Evolutionary conservation across 169 alveolate genomes (phyloP).

Genomic region (Plasmodium yoelii): DNA sequence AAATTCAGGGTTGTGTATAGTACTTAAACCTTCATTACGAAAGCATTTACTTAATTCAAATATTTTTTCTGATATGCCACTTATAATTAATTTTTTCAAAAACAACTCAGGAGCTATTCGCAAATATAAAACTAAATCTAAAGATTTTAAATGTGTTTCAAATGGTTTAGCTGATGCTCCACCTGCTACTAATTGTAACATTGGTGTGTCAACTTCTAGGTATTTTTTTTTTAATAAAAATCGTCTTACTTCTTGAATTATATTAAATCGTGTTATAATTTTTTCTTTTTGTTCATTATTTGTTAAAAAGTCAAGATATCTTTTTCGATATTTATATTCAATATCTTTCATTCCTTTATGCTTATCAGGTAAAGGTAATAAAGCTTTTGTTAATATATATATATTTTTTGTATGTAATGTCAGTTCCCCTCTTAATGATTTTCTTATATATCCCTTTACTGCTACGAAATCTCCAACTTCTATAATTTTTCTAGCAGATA

Average conservation of each 20-base stretch:
- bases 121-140: conserved; percentile 91
- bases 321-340: conserved; percentile 88
- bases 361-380: conserved; percentile 68
- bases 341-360: conserved; percentile 84
- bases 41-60: conserved; percentile 96
- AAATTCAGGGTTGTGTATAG: conserved; percentile 95
- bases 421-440: conserved; percentile 75
- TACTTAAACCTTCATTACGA: conserved; percentile 94
- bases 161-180: conserved; percentile 96
- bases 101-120: conserved; percentile 97
- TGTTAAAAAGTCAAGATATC: conserved; percentile 90
- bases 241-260: conserved; percentile 85
- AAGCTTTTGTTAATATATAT: conserved; percentile 52
- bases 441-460: conserved; percentile 61
- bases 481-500: conserved; percentile 55
- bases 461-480: conserved; percentile 80
- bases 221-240: conserved; percentile 85
- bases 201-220: conserved; percentile 96
- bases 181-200: conserved; percentile 92
- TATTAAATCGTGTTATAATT: conserved; percentile 84
- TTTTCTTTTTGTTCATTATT: conserved; percentile 84
- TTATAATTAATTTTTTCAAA: conserved; percentile 93
- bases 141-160: conserved; percentile 92
- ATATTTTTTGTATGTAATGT: conserved; percentile 63
- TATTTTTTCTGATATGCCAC: conserved; percentile 92